Conservation (phyloP, 768 basidiomycete genomes). For the Rickenella mellea region DNA sequence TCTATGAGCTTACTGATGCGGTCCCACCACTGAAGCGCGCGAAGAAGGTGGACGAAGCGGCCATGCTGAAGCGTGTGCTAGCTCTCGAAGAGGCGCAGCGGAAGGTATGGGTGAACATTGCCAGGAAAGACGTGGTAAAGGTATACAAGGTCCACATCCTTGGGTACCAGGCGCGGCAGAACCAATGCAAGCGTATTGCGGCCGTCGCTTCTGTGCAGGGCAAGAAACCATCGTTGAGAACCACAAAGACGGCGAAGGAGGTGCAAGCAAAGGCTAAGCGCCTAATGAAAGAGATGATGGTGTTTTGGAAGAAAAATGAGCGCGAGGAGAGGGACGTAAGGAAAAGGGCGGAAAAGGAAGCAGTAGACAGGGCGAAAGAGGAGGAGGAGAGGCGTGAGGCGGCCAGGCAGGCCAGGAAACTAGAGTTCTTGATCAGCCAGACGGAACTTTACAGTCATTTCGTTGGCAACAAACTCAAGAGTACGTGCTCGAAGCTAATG, state of each 20-base stretch:
- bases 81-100: conserved; percentile 75
- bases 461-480: conserved; percentile 93
- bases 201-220: conserved; percentile 70
- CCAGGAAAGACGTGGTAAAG: conserved; percentile 75
- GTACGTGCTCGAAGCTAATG: conserved; percentile 30
- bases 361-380: conserved; percentile 73
- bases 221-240: conserved; percentile 62
- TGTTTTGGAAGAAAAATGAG: conserved; percentile 97
- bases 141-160: conserved; percentile 71
- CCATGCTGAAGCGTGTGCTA: conserved; percentile 67
- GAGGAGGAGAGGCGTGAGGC: conserved; percentile 94
- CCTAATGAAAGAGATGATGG: conserved; percentile 90
- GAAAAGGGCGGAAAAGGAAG: conserved; percentile 92
- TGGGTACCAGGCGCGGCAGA: conserved; percentile 56
- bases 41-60: conserved; percentile 64
- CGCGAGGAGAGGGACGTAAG: conserved; percentile 90
- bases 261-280: conserved; percentile 77
- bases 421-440: conserved; percentile 97
- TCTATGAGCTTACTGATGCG: conserved; percentile 64
- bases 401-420: conserved; percentile 86
- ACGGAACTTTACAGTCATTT: conserved; percentile 99
- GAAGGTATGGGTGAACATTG: conserved; percentile 88
- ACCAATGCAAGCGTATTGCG: conserved; percentile 69
- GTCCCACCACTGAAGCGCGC: conserved; percentile 67
- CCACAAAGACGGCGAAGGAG: conserved; percentile 74